phyloP scores from a whole-genome alignment of 805 yeast species.

The Phaffomyces thermotolerans region DNA sequence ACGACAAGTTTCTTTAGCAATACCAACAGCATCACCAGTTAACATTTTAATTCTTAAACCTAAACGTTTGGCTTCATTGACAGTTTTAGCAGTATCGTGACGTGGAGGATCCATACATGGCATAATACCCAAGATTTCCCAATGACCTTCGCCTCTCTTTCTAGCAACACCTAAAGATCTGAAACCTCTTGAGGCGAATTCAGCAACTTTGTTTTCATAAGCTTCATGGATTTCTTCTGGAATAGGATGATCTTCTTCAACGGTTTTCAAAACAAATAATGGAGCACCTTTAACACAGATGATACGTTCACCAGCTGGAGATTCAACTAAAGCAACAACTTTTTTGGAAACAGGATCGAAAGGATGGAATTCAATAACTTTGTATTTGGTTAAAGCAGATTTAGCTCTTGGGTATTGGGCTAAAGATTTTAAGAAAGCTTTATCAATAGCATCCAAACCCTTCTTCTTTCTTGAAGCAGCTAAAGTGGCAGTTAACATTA shows the following conservation, averaged over 20 bases:
- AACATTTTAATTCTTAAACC: constrained; percentile 97
- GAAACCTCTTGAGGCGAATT: constrained; percentile 97
- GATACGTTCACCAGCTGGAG: constrained; percentile 93
- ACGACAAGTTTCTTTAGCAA: constrained; percentile 97
- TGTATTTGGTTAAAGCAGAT: constrained; percentile 87
- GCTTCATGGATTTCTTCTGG: constrained; percentile 91
- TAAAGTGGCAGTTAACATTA: constrained; percentile 95
- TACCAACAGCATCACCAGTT: constrained; percentile 99
- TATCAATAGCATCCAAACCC: constrained; percentile 96
- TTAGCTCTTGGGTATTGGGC: constrained; percentile 87
- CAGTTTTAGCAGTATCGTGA: constrained; percentile 95
- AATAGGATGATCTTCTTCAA: constrained; percentile 93
- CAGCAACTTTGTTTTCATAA: constrained; percentile 96
- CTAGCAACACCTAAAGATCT: constrained; percentile 98
- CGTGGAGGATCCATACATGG: constrained; percentile 99
- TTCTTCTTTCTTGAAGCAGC: constrained; percentile 98
- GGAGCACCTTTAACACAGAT: constrained; percentile 98
- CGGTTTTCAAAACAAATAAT: constrained; percentile 91
- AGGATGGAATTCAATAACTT: constrained; percentile 92
- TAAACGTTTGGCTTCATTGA: constrained; percentile 80
- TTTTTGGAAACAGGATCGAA: constrained; percentile 97
- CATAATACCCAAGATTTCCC: constrained; percentile 97
- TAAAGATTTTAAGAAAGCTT: constrained; percentile 91
- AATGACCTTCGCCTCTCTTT: constrained; percentile 97
- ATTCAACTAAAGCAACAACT: constrained; percentile 90